A percentile compares a stretch with the other conserved stretches of the same genome.
phyloP scores from a whole-genome alignment of 768 basidiomycete genomes.

The Termitomyces sp. region DNA sequence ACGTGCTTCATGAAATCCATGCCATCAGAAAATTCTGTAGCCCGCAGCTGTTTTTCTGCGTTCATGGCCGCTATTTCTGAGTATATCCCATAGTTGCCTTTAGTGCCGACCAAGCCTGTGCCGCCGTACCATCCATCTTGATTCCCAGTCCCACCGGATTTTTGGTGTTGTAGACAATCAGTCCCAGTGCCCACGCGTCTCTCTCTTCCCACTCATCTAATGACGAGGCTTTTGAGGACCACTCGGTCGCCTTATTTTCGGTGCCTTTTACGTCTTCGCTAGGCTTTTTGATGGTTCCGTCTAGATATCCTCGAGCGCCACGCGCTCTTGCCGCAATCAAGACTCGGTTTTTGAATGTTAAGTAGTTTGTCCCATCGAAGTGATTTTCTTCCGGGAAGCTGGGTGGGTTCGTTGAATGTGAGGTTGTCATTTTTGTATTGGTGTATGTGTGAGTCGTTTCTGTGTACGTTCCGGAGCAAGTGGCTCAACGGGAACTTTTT shows the following conservation, averaged over 20 bases:
- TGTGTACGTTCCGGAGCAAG: neutral
- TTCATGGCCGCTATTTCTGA: too few species aligned
- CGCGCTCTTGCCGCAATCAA: too few species aligned
- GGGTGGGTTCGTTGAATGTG: too few species aligned
- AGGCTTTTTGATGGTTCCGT: too few species aligned
- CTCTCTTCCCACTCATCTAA: neutral
- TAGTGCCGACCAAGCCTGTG: neutral
- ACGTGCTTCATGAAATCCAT: too few species aligned
- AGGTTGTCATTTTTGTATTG: neutral
- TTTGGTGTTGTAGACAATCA: neutral
- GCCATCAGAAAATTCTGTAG: too few species aligned
- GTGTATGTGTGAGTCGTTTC: neutral
- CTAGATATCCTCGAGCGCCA: too few species aligned
- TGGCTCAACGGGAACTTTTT: neutral
- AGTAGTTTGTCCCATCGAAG: too few species aligned
- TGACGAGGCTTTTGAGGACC: neutral
- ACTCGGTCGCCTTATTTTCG: neutral
- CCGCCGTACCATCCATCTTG: neutral
- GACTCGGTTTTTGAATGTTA: too few species aligned
- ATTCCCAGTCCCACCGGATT: too few species aligned
- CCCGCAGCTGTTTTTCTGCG: too few species aligned
- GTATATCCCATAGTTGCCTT: neutral
- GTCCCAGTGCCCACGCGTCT: neutral
- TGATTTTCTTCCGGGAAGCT: too few species aligned
- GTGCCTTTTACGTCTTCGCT: neutral